Base-by-base conservation (phyloP, 179 eudicot genomes). In the Corrigiola litoralis region DNA sequence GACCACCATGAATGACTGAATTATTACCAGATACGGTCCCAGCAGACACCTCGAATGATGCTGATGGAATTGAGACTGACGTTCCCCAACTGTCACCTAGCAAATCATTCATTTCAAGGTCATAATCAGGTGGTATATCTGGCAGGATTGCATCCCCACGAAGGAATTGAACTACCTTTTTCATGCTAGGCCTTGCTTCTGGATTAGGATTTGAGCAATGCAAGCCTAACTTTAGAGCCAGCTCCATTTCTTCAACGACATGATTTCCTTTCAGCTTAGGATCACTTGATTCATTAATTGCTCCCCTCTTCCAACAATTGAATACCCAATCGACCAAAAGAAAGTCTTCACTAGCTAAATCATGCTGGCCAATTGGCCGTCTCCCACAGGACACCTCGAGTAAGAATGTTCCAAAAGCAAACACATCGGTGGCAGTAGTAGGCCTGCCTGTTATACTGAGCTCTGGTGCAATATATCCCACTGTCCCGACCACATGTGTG, bases 181-280 rank as follows among this genome's bases (percentile, higher is more conserved):
- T 71, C 75, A 68, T 75, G 7, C 44, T 67, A 2, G 79, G 82
- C 68, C 82, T 71, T 2, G 57, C 70, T 18, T 67, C 79, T 5
- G 77, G 45, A 24, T 25, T 63, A 0, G 56, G 64, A 62, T 71
- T 73, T 14, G 66, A 67, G 28, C 82, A 75, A 4, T 74, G 51
- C 23, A 79, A 32, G 13, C 79, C 79, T 21, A 75, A 51, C 29
- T 61, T 65, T 67, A 75, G 36, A 13, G 68, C 77, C 75, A 65
- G 10, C 46, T 75, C 77, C 72, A 71, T 55, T 60, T 71, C 75
- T 32, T 60, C 46, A 1, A 14, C 31, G 3, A 2, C 58, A 13
- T 71, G 68, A 1, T 8, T 14, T 0, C 58, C 67, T 27, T 49
- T 46, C 63, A 79, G 5, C 28, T 33, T 54, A 28, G 73, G 61